Evolutionary conservation across 306 rosid species (phyloP), one percentile per base, ranked within the genome.

Genomic region (Rubus idaeus): DNA sequence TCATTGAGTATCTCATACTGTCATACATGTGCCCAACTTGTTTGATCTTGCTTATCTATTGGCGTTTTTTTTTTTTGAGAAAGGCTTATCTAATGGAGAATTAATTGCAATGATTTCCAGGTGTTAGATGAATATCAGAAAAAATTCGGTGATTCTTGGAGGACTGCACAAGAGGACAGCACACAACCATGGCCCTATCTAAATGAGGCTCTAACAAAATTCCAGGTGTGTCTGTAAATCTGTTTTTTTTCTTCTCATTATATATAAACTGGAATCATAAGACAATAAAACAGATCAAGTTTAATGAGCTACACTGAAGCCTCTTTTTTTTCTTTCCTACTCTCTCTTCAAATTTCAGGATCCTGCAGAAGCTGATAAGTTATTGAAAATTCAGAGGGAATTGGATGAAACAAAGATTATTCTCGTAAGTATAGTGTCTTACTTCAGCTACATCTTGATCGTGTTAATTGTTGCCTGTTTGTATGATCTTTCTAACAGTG

Each of bases 381-480:
- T 94, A 87, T 62, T 94, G 91, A 94, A 74, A 87, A 92, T 94
- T 77, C 97, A 94, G 90, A 83, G 93, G 87, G 98, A 94, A 83
- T 87, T 94, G 88, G 98, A 94, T 84, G 98, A 94, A 87, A 94
- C 98, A 64, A 94, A 95, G 86, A 95, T 95, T 79, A 95, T 95
- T 73, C 99, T 95, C 44, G 99, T 95, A 82, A 95, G 97, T 87
- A 16, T 53, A 74, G 46, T 51, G 45, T 66, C 30, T 66, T 26
- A 6, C 35, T 57, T 83, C 23, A 58, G 16, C 3, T 71, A 9
- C 41, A 23, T 13, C 26, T 50, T 53, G 45, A 11, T 44, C 14
- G 18, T 1, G 17, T 2, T 30, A 37, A 11, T 62, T 23, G 49
- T 17, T 60, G 52, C 74, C 65, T 50, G 53, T 50, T 73, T 81